Evolutionary conservation across 75 land plant genomes (phyloP), one percentile per base, ranked within the genome.

Genomic region (Sequoia sempervirens): DNA sequence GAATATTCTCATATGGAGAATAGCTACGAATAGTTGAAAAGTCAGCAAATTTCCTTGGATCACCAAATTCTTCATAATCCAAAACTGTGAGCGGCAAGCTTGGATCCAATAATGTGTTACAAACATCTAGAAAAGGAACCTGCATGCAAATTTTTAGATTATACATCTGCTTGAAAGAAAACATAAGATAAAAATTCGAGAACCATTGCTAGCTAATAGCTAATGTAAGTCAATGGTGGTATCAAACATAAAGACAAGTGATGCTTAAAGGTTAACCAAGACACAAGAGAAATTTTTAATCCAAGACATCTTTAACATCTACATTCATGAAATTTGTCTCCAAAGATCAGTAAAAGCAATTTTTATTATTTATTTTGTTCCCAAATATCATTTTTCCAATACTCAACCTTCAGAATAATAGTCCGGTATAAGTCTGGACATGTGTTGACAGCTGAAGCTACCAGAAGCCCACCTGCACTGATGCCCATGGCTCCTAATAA

Each of bases 31-130:
- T 95, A 40, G 84, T 83, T 68, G 91, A 88, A 83, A 96, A 98
- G 15, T 91, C 83, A 34, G 83, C 41, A 38, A 86, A 68, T 32
- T 84, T 87, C 52, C 83, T 84, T 58, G 99, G 99, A 81, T 98
- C 86, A 26, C 99, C 99, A 92, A 98, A 98, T 86, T 98, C 99
- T 84, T 93, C 99, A 80, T 98, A 93, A 80, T 98, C 99, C 83
- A 93, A 83, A n/a, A 89, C 84, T 34, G 99, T 95, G 50, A 98
- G 92, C 80, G 98, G 93, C 76, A 98, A 87, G 82, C 80, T 85
- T 30, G 95, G 85, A 84, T 98, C 97, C 88, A 98, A 64, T 89
- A 98, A 87, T 43, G 99, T 95, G 87, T 95, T 96, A 86, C 92
- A 89, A 32, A 98, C 85, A 85, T 98, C 99, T 66, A 98, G 86